Evolutionary conservation across 192 early-diverging fungal species (phyloP), one percentile per base, ranked within the genome.

Genomic region (Backusella circina): DNA sequence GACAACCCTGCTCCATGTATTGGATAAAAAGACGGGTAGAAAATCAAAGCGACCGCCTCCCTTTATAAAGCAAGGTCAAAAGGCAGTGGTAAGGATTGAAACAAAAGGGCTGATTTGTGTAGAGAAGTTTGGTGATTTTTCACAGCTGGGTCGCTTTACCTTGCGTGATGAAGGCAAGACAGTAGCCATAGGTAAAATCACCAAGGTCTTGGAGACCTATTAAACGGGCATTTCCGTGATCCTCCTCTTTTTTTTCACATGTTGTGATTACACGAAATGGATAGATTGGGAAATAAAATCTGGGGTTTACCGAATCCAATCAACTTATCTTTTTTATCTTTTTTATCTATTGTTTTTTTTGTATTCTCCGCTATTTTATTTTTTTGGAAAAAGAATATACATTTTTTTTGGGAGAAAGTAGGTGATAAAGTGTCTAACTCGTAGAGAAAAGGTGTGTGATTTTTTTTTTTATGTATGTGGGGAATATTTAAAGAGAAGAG

Each of bases 131-230:
- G 86, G 86, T 15, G 93, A 95, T 30, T 91, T 93, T 71, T 91
- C 93, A 41, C 96, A 96, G 75, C 82, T 99, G 5, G 98, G 98
- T 32, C 91, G 98, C 66, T 98, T 99, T 83, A 99, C 97, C 15
- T 86, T 99, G 35, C 93, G 98, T 75, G 96, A 97, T 80, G 96
- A 99, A 87, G 95, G 95, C 74, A 90, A 90, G 77, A 96, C 95
- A 12, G 89, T 96, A 78, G 97, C 97, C 26, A 93, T 99, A 70
- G 98, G 98, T 71, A 96, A 96, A 84, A 86, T 99, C 44, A 91
- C 91, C 65, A 96, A 95, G 87, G 83, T 99, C 6, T 73, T 91
- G 33, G 71, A 75, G 26, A 65, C 75, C 36, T 33, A 36, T 21
- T 70, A 70, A 69, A 68, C 50, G 38, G 21, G 41, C 16, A 35